Evolutionary conservation across 1,284 basidiomycete genomes (phyloP).

Genomic region (Neolentinus lepideus): DNA sequence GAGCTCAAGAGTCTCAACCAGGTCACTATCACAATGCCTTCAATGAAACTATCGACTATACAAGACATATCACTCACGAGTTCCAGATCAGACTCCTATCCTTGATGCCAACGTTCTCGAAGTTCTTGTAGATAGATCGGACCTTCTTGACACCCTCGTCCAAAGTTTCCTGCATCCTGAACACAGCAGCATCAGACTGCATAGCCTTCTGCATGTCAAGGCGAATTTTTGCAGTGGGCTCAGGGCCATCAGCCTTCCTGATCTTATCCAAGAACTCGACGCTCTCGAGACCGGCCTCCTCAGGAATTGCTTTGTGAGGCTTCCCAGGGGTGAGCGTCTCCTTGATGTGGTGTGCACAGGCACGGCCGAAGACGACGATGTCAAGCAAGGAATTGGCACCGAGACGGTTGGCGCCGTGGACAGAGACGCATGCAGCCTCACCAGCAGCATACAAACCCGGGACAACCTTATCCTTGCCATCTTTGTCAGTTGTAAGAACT

Average conservation of each 20-base stretch:
- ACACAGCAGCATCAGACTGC: conserved; percentile 91
- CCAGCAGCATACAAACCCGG: conserved; percentile 98
- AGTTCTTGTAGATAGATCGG: conserved; percentile 81
- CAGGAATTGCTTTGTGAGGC: conserved; percentile 86
- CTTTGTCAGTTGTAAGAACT: conserved; percentile 79
- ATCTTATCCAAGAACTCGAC: conserved; percentile 91
- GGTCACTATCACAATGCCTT: conserved; percentile 52
- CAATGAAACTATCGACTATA: neutral
- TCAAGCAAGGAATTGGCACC: conserved; percentile 99
- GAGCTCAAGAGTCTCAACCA: conserved; percentile 95
- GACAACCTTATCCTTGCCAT: conserved; percentile 92
- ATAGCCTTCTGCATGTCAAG: conserved; percentile 98
- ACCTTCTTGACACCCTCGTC: conserved; percentile 93
- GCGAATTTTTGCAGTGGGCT: conserved; percentile 87
- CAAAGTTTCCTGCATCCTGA: conserved; percentile 86
- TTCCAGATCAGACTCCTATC: conserved; percentile 99
- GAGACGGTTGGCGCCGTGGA: conserved; percentile 99
- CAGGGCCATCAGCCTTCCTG: conserved; percentile 76
- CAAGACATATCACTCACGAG: conserved; percentile 50
- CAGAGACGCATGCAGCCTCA: conserved; percentile 98
- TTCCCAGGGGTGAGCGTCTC: conserved; percentile 87
- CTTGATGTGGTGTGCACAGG: conserved; percentile 96
- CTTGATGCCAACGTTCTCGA: conserved; percentile 90
- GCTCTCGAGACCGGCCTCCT: conserved; percentile 82
- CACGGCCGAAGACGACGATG: conserved; percentile 99